Evolutionary conservation across 2,329 filamentous ascomycete species (phyloP).

Genomic region (Onygenales sp.): DNA sequence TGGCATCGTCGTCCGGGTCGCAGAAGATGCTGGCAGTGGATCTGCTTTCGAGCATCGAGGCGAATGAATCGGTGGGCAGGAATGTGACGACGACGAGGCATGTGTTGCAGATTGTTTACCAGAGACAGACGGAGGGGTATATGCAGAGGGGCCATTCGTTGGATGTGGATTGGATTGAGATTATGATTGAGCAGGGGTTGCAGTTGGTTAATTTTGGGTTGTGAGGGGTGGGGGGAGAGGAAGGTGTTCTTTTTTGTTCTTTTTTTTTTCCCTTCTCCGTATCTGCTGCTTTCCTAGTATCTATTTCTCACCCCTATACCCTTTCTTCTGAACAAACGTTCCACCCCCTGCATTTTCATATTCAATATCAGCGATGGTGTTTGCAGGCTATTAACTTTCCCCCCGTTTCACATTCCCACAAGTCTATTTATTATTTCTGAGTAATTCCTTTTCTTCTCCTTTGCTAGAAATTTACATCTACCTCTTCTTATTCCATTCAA

Average conservation of each 20-base stretch:
- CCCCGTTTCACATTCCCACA: too few species aligned
- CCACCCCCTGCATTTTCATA: too few species aligned
- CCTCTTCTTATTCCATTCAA: too few species aligned
- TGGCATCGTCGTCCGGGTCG: conserved; percentile 29
- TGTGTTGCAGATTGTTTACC: conserved; percentile 39
- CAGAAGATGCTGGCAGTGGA: conserved; percentile 40
- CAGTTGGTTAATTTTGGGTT: conserved; percentile 45
- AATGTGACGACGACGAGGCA: conserved; percentile 38
- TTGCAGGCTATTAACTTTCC: too few species aligned
- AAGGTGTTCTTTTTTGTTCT: conserved; percentile 3
- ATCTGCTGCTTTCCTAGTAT: not conserved
- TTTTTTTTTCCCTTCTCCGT: conserved; percentile 3
- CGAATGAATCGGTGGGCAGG: conserved; percentile 36
- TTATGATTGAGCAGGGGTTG: conserved; percentile 37
- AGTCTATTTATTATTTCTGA: too few species aligned
- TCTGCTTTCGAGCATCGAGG: conserved; percentile 40
- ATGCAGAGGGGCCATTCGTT: conserved; percentile 30
- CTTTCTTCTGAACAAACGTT: not conserved
- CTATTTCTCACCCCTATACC: not conserved
- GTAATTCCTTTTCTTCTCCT: too few species aligned
- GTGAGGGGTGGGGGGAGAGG: conserved; percentile 18
- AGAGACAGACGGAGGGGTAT: conserved; percentile 36
- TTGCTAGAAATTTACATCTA: too few species aligned
- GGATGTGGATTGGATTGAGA: conserved; percentile 42
- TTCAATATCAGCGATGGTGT: too few species aligned